Base-by-base conservation (phyloP, 176 grass and related monocot species). In the Cymbopogon citratus region DNA sequence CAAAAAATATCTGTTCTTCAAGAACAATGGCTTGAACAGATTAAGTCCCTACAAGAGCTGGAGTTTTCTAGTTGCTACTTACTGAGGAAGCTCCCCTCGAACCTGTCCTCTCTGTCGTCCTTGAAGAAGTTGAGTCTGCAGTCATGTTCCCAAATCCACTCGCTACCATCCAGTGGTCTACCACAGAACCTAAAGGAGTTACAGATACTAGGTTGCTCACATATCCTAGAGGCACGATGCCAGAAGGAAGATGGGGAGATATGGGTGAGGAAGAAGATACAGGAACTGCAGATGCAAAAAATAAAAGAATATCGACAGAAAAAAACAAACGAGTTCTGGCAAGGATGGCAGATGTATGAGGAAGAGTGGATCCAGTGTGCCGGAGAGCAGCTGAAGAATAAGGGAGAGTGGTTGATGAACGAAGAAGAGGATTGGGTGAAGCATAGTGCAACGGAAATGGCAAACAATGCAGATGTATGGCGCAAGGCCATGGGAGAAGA, bases 371-470 rank as follows among this genome's bases (percentile, higher is more conserved):
- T 44, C 3, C 36, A 77, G 12, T 41, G 23, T 43, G 74, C 3
- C 0, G 12, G 4, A 5, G 74, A 63, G 4, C 24, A 63, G 24
- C 57, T 77, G 54, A 62, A 40, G 3, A 10, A 28, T 18, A 31
- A 79, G 76, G 76, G 61, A 78, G 76, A 79, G 36, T 77, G 76
- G 76, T 33, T 79, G 76, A 79, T 6, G 15, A 65, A 60, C 40
- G 74, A 78, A 64, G 39, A 65, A 65, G 18, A 25, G 38, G 51
- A 33, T 5, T 82, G 63, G 78, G 5, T 40, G 15, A 41, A 56
- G 78, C 26, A 54, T 38, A 70, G 14, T 19, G 31, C 4, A 3
- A 2, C 2, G 9, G 33, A 39, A 3, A 5, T 18, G 1, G 78
- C 4, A 80, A 16, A 12, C 35, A 52, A 36, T 36, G 19, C 3